A percentile compares a stretch with the other conserved stretches of the same genome.
Evolutionary conservation across 495 filamentous ascomycete species (phyloP).

Genomic region (Hamigera avellanea): DNA sequence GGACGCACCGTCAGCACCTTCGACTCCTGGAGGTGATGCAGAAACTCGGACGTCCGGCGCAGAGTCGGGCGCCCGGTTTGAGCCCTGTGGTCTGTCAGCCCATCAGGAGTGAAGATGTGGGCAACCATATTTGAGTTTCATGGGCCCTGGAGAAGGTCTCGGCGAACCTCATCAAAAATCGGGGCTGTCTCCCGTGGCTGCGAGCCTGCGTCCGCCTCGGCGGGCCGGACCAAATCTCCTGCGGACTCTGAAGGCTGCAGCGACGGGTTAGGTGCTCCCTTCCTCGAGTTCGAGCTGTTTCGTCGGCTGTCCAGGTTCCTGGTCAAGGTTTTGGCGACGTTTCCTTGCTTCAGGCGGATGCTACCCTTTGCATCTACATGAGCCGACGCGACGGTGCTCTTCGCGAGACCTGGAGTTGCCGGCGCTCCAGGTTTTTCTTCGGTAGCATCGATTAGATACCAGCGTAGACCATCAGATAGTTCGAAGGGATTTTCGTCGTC

Average conservation of each 20-base stretch:
- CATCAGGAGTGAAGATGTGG: constrained; percentile 3
- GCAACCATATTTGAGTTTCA: constrained; percentile 16
- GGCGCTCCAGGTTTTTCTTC: constrained; percentile 96
- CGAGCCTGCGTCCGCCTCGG: constrained; percentile 18
- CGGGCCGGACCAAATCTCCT: constrained; percentile 23
- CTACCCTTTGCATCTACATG: constrained; percentile 76
- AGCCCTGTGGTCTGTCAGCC: constrained; percentile 6
- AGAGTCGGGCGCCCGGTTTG: not conserved
- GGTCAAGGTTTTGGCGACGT: constrained; percentile 65
- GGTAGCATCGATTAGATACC: constrained; percentile 87
- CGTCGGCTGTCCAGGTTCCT: constrained; percentile 84
- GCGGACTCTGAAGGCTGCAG: not conserved
- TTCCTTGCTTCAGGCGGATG: constrained; percentile 45
- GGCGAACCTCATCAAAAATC: constrained; percentile 40
- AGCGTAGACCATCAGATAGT: constrained; percentile 85
- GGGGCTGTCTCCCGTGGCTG: constrained; percentile 24
- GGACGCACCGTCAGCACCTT: constrained; percentile 2
- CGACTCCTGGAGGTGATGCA: not conserved
- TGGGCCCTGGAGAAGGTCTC: constrained; percentile 33
- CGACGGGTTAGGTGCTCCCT: constrained; percentile 30
- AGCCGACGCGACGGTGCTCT: constrained; percentile 82
- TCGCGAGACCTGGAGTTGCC: constrained; percentile 74
- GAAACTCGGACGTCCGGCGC: not conserved
- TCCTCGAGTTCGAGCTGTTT: constrained; percentile 72
- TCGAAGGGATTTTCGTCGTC: constrained; percentile 98